phyloP scores from a whole-genome alignment of 768 basidiomycete genomes.

The Lentinula aciculospora region DNA sequence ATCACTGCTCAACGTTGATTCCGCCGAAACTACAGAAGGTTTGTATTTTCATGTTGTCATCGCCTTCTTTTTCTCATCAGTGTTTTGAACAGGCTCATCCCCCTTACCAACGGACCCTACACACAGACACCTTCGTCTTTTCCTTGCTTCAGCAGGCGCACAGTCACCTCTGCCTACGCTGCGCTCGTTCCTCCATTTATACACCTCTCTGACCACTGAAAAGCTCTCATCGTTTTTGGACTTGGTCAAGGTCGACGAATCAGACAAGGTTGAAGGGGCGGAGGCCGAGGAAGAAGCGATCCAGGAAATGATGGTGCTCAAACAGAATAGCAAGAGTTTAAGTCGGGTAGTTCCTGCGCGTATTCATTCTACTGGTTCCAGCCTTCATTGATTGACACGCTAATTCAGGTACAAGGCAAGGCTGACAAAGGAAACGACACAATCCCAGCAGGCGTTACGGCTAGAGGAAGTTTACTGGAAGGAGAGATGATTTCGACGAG shows the following conservation, averaged over 20 bases:
- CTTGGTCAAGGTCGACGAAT: not conserved
- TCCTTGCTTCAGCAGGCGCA: slow-evolving; percentile 76
- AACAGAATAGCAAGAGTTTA: slow-evolving; percentile 77
- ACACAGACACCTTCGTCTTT: slow-evolving; percentile 77
- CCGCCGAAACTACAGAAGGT: slow-evolving; percentile 24
- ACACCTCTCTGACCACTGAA: slow-evolving; percentile 86
- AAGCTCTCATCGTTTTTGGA: slow-evolving; percentile 89
- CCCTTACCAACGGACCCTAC: slow-evolving; percentile 58
- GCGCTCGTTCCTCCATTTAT: slow-evolving; percentile 89
- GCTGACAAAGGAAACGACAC: slow-evolving; percentile 17
- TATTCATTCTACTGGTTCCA: not conserved
- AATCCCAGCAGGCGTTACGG: not conserved
- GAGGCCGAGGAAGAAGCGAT: slow-evolving; percentile 91
- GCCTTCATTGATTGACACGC: not conserved
- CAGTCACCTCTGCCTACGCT: slow-evolving; percentile 78
- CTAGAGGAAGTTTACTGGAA: slow-evolving; percentile 58
- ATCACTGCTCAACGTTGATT: slow-evolving; percentile 35
- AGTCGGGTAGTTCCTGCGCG: slow-evolving; percentile 53
- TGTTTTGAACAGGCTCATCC: slow-evolving; percentile 8
- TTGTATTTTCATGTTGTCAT: slow-evolving; percentile 2
- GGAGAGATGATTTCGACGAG: slow-evolving; percentile 86
- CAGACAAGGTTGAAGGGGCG: not conserved
- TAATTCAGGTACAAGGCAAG: slow-evolving; percentile 25
- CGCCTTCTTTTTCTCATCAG: not conserved
- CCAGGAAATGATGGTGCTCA: slow-evolving; percentile 96